Evolutionary conservation across 805 yeast genomes (phyloP), one percentile per base, ranked within the genome.

Genomic region (Metschnikowia cerradonensis): DNA sequence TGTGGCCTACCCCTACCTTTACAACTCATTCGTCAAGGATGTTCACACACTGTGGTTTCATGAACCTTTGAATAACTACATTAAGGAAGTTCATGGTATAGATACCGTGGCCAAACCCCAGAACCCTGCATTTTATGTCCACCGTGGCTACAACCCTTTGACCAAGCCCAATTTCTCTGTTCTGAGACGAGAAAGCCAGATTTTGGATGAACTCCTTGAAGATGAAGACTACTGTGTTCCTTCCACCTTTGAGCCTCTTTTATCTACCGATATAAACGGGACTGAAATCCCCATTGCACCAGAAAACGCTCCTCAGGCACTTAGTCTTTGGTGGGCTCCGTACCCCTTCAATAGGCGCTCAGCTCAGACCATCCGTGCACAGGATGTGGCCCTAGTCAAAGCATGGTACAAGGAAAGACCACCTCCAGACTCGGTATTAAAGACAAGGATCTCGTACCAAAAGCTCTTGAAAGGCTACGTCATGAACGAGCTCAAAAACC

Each of bases 401-500:
- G 72, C 77, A 23, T 90, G 96, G 96, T 91, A 88, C 62, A 67
- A 81, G 41, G 84, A 86, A 49, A 83, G 81, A 51, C 85, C 91
- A 1, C 77, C 82, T 15, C 72, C 78, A 7, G 77, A 75, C 5
- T 75, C 78, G 49, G 90, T 91, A 0, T 79, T 83, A 7, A 94
- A 94, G 63, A 90, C 88, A 0, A 79, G 91, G 39, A 81, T 90
- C 1, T 91, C 98, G 0, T 86, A 91, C 63, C 98, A 94, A 64
- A 89, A 90, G 64, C 73, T 94, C n/a, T 68, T 95, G 49, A 94
- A 94, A 63, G 75, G 78, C 1, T 71, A 80, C 59, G 91, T 92
- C 3, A 71, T 83, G 45, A 89, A 88, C 63, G 87, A 84, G 50
- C 71, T 94, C 30, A 88, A 83, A 51, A 75, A 73, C 20, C 70